These are phyloP conservation scores for Mortierella sp. DNA, from an alignment of 371 early-diverging fungal species.

Conservation along the genomic window DNA sequence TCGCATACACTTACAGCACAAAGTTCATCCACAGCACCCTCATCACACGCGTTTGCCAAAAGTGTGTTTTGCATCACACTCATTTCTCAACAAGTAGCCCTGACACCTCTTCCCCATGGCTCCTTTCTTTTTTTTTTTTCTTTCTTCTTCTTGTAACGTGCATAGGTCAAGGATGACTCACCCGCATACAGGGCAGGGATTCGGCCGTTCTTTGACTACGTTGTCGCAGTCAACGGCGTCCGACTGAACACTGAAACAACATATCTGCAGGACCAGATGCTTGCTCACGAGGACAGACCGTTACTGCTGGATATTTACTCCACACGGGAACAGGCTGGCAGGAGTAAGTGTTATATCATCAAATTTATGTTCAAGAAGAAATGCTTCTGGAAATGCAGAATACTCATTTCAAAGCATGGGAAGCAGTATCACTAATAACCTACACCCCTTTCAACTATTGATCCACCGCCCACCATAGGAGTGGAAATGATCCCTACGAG, in stretches of 20 bases:
- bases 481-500: constrained; percentile 68
- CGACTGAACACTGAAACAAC: constrained; percentile 69
- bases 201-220: constrained; percentile 84
- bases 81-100: neutral
- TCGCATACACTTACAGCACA: neutral
- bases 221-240: constrained; percentile 75
- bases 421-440: neutral
- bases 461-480: constrained; percentile 51
- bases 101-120: neutral
- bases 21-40: neutral
- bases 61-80: neutral
- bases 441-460: too few relatives aligned
- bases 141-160: neutral
- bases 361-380: neutral
- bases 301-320: constrained; percentile 77
- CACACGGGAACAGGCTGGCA: constrained; percentile 73
- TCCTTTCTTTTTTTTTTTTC: neutral
- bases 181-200: constrained; percentile 82
- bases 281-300: constrained; percentile 66
- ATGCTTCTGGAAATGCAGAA: neutral
- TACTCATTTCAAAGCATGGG: neutral
- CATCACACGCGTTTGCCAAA: neutral
- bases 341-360: constrained; percentile 61
- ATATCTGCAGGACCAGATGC: constrained; percentile 63
- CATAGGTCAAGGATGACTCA: constrained; percentile 75